These are phyloP conservation scores for Picochlorum sp. DNA, from an alignment of 139 green algal genomes.

Conservation along the genomic window DNA sequence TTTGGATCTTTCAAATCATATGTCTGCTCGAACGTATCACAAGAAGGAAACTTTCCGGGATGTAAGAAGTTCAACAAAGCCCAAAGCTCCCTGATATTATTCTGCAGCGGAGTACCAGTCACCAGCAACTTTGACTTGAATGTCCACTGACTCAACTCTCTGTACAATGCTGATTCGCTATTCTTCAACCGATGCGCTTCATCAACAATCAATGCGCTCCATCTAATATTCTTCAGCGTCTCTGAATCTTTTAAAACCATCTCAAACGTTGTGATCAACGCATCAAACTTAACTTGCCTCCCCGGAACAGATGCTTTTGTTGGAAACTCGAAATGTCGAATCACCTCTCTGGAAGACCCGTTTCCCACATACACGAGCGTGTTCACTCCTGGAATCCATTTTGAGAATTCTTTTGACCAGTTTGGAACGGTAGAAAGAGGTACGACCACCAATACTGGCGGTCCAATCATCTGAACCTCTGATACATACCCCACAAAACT, in stretches of 20 bases:
- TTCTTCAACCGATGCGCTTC: conserved; percentile 65
- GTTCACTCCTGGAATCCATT: conserved; percentile 69
- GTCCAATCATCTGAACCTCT: neutral
- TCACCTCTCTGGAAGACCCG: conserved; percentile 19
- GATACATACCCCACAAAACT: neutral
- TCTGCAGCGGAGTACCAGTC: conserved; percentile 66
- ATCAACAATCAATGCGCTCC: conserved; percentile 52
- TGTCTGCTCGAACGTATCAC: conserved; percentile 53
- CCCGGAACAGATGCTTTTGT: conserved; percentile 17
- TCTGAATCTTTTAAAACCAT: conserved; percentile 35
- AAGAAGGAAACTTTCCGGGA: conserved; percentile 70
- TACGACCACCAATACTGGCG: conserved; percentile 69
- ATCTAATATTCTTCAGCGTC: conserved; percentile 26
- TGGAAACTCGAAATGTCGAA: conserved; percentile 9
- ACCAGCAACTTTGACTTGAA: conserved; percentile 50
- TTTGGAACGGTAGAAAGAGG: conserved; percentile 74
- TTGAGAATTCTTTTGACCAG: conserved; percentile 66
- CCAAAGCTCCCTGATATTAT: conserved; percentile 83
- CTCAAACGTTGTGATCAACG: conserved; percentile 47
- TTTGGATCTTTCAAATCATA: conserved; percentile 35
- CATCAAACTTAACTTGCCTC: conserved; percentile 23
- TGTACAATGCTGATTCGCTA: conserved; percentile 62
- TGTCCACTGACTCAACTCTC: conserved; percentile 34
- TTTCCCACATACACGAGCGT: conserved; percentile 43
- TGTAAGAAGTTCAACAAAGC: conserved; percentile 90